Conservation (phyloP, 192 early-diverging fungal species). For the Phycomyces blakesleeanus region DNA sequence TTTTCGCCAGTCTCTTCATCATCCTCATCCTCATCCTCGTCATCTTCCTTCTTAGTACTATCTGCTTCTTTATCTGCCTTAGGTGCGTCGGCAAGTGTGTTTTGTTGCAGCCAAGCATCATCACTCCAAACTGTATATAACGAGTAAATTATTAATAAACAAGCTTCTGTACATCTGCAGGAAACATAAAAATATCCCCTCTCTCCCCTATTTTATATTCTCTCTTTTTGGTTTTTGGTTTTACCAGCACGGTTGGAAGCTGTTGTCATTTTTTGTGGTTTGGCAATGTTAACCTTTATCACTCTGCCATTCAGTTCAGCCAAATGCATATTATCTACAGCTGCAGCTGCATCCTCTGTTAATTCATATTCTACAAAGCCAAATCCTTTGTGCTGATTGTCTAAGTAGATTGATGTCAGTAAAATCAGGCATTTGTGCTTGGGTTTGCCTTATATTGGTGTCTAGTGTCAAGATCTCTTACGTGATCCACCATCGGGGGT, state of each 20-base stretch:
- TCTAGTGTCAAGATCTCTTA: constrained; percentile 29
- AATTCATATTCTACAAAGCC: constrained; percentile 94
- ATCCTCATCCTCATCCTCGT: constrained; percentile 9
- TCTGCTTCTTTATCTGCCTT: constrained; percentile 10
- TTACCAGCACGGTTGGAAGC: constrained; percentile 40
- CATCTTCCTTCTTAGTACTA: background rate
- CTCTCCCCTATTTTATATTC: background rate
- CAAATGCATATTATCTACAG: constrained; percentile 93
- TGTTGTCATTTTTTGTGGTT: constrained; percentile 49
- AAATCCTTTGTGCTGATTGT: constrained; percentile 84
- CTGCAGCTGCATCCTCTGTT: constrained; percentile 75
- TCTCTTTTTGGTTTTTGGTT: background rate
- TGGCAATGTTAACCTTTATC: constrained; percentile 85
- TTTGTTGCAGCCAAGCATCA: constrained; percentile 41
- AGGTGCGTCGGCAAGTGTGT: constrained; percentile 30
- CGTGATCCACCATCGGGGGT: constrained; percentile 78
- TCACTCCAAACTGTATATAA: constrained; percentile 39
- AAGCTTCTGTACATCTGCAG: too few relatives aligned
- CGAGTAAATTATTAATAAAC: too few relatives aligned
- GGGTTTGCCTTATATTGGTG: background rate
- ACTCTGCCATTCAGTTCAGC: constrained; percentile 87
- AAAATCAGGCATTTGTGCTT: too few relatives aligned
- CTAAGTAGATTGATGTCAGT: background rate
- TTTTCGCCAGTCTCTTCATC: background rate
- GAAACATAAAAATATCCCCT: too few relatives aligned